phyloP scores from a whole-genome alignment of 164 flowering plant genomes.

The Tinospora cordifolia region DNA sequence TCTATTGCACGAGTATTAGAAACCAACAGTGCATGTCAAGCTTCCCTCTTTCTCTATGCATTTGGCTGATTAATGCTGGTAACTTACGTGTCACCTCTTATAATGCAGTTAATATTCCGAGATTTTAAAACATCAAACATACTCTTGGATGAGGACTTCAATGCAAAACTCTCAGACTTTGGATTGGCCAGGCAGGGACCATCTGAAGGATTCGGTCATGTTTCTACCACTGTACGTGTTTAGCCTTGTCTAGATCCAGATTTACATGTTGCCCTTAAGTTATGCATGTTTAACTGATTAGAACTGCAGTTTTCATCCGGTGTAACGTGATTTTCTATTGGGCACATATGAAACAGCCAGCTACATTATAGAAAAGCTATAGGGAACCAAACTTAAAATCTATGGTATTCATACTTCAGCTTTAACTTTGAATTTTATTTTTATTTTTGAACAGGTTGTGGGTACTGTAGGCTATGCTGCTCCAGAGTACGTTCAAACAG shows the following conservation, averaged over 20 bases:
- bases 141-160: slow-evolving; percentile 76
- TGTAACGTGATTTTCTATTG: not conserved
- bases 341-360: not conserved
- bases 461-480: slow-evolving; percentile 97
- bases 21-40: not conserved
- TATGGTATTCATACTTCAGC: not conserved
- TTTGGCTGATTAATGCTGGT: not conserved
- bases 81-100: not conserved
- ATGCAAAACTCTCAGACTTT: slow-evolving; percentile 90
- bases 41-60: not conserved
- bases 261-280: not conserved
- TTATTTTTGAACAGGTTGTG: slow-evolving; percentile 48
- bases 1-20: too few relatives aligned
- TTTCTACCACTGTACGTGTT: slow-evolving; percentile 72
- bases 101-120: slow-evolving; percentile 75
- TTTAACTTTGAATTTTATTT: slow-evolving; percentile 1
- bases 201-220: slow-evolving; percentile 67
- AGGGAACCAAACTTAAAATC: not conserved
- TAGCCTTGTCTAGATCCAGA: not conserved
- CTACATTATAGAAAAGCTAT: not conserved
- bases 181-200: slow-evolving; percentile 96
- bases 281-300: too few relatives aligned
- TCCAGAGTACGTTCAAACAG: slow-evolving; percentile 89
- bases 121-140: slow-evolving; percentile 89
- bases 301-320: too few relatives aligned